Percentiles rank a stretch among this genome's conserved stretches.
Conservation (phyloP, 2,329 filamentous ascomycete genomes). For the Thyridium curvatum region DNA sequence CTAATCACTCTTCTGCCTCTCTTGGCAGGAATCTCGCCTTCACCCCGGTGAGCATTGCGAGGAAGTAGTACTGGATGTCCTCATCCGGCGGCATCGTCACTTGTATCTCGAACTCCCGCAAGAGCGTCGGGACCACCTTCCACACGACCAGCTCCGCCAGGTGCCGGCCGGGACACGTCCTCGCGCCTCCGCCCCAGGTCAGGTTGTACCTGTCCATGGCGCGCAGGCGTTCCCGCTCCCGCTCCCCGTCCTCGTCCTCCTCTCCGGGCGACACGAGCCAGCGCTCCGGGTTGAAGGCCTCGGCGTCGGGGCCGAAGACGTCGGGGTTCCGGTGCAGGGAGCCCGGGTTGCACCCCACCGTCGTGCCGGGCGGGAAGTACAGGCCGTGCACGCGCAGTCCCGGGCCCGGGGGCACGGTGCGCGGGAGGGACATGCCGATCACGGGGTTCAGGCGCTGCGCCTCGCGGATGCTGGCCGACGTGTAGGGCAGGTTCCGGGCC, state of each 20-base stretch:
- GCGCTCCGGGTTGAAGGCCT: constrained; percentile 36
- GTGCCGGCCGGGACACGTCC: constrained; percentile 43
- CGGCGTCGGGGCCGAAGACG: constrained; percentile 41
- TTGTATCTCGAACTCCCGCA: constrained; percentile 37
- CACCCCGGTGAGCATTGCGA: constrained; percentile 45
- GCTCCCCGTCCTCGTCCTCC: not conserved
- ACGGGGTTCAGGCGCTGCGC: constrained; percentile 44
- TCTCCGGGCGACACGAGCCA: constrained; percentile 31
- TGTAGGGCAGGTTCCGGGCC: constrained; percentile 20
- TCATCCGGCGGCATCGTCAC: constrained; percentile 29
- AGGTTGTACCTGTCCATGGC: constrained; percentile 42
- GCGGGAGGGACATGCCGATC: constrained; percentile 43
- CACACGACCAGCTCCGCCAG: constrained; percentile 43
- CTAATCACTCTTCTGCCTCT: not conserved
- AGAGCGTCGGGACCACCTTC: constrained; percentile 33
- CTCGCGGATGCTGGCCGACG: constrained; percentile 42
- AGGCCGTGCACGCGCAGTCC: constrained; percentile 28
- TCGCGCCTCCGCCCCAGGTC: constrained; percentile 44
- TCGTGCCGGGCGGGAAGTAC: constrained; percentile 35
- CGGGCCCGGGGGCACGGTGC: constrained; percentile 28
- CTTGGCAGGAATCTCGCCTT: constrained; percentile 29
- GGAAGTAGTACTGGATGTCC: constrained; percentile 39
- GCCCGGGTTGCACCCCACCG: constrained; percentile 44
- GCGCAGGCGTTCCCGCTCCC: constrained; percentile 10
- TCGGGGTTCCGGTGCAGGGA: constrained; percentile 41